phyloP scores from a whole-genome alignment of 1,284 basidiomycete species.

The Mycena citricolor region DNA sequence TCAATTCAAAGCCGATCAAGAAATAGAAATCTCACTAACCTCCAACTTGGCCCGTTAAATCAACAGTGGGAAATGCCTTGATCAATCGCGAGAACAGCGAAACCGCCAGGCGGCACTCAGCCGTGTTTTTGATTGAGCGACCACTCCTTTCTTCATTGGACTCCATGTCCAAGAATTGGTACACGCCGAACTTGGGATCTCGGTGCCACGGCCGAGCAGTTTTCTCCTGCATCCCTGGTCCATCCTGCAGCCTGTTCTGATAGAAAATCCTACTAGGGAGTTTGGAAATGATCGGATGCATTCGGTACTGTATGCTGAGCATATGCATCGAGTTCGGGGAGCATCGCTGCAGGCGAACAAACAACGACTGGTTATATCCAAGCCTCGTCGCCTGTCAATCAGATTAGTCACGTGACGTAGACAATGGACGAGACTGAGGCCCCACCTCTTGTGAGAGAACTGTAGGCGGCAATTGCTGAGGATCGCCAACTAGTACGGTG shows the following conservation, averaged over 20 bases:
- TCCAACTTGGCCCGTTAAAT: constrained; percentile 82
- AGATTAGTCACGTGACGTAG: background rate
- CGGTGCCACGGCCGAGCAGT: constrained; percentile 88
- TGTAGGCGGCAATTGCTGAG: constrained; percentile 95
- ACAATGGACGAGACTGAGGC: constrained; percentile 2
- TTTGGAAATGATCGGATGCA: constrained; percentile 95
- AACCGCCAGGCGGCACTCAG: constrained; percentile 79
- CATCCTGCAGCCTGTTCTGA: constrained; percentile 77
- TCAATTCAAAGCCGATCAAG: background rate
- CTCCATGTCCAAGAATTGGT: constrained; percentile 85
- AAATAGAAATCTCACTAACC: constrained; percentile 10
- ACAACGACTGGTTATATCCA: constrained; percentile 90
- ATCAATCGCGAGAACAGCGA: constrained; percentile 77
- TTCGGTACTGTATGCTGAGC: constrained; percentile 97
- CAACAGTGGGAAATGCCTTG: constrained; percentile 61
- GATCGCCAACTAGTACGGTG: constrained; percentile 98
- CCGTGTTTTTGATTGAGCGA: constrained; percentile 78
- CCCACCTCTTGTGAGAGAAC: constrained; percentile 83
- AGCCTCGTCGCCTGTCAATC: constrained; percentile 64
- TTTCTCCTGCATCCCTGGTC: constrained; percentile 84
- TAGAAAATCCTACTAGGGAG: constrained; percentile 94
- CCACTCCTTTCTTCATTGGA: constrained; percentile 57
- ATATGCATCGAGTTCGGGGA: constrained; percentile 83
- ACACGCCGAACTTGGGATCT: constrained; percentile 79
- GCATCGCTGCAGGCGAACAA: constrained; percentile 87